Evolutionary conservation across 306 rosid genomes (phyloP), one percentile per base, ranked within the genome.

Genomic region (Quercus variabilis): DNA sequence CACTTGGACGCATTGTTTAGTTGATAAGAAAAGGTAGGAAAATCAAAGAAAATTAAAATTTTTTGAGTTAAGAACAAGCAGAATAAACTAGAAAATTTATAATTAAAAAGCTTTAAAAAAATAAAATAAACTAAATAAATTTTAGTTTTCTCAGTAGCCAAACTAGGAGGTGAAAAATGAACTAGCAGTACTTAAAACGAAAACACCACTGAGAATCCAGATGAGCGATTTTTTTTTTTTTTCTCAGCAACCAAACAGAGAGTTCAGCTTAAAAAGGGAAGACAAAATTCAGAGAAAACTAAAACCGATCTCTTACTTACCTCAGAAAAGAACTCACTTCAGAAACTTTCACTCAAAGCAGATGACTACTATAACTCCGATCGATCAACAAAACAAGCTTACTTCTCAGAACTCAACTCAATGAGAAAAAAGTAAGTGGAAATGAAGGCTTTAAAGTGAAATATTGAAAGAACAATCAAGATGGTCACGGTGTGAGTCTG

Each of bases 261-360:
- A 64, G 9, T 52, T 33, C 63, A 83, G 55, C 55, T 63, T 51
- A 41, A 76, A 71, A 19, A 55, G 67, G 62, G 17, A 28, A 5
- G 17, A 26, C 46, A 28, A 28, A 72, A 43, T 2, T 49, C 17
- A 31, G 56, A 35, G 28, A 56, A n/a, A 55, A 28, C 72, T 58
- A 4, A 67, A 75, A 81, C 74, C 35, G 87, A 89, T 87, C 87
- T 78, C 20, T 68, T 33, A 80, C 97, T 85, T 56, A 91, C 97
- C 96, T 83, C 71, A 68, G 69, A 54, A 6, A 83, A 19, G 38
- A 69, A 14, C 57, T 8, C 77, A 52, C 80, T 62, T 38, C 71
- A 41, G 46, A 73, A 31, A 71, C 76, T 71, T 79, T 71, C 43
- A 38, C 65, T 59, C 21, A 52, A 77, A 78, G 15, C 73, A 23